Conservation (phyloP, 2,329 filamentous ascomycete species). For the Aspergillus sp. region DNA sequence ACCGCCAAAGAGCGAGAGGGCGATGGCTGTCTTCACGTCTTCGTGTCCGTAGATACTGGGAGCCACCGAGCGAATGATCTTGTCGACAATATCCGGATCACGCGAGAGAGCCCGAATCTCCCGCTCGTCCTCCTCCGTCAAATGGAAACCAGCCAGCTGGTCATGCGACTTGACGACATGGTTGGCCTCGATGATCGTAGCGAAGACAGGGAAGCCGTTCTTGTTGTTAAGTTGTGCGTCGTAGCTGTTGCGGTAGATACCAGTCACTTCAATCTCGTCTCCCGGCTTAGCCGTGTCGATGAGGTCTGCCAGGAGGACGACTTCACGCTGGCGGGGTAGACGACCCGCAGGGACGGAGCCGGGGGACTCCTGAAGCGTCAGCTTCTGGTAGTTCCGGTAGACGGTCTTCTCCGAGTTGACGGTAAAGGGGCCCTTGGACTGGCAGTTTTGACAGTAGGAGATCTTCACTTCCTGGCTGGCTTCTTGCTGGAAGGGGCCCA, state of each 20-base stretch:
- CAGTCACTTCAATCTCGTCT: constrained; percentile 95
- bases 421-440: constrained; percentile 90
- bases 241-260: constrained; percentile 97
- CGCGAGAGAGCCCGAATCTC: constrained; percentile 82
- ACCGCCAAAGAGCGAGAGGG: constrained; percentile 89
- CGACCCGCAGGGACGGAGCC: constrained; percentile 95
- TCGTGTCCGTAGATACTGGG: constrained; percentile 96
- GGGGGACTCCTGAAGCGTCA: constrained; percentile 94
- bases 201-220: constrained; percentile 97
- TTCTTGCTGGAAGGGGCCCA: constrained; percentile 96
- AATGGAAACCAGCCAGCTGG: constrained; percentile 90
- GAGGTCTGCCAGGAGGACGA: constrained; percentile 93
- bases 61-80: constrained; percentile 87
- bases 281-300: constrained; percentile 96
- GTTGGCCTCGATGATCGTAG: constrained; percentile 95
- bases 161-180: constrained; percentile 96
- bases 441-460: constrained; percentile 93
- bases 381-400: constrained; percentile 97
- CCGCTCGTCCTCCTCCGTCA: constrained; percentile 93
- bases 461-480: constrained; percentile 95
- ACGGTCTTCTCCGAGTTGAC: constrained; percentile 97
- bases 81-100: constrained; percentile 89
- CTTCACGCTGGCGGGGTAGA: constrained; percentile 86
- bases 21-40: constrained; percentile 96
- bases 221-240: constrained; percentile 97